These are phyloP conservation scores for Inonotus hispidus DNA, from an alignment of 1,284 basidiomycete genomes.

Conservation along the genomic window DNA sequence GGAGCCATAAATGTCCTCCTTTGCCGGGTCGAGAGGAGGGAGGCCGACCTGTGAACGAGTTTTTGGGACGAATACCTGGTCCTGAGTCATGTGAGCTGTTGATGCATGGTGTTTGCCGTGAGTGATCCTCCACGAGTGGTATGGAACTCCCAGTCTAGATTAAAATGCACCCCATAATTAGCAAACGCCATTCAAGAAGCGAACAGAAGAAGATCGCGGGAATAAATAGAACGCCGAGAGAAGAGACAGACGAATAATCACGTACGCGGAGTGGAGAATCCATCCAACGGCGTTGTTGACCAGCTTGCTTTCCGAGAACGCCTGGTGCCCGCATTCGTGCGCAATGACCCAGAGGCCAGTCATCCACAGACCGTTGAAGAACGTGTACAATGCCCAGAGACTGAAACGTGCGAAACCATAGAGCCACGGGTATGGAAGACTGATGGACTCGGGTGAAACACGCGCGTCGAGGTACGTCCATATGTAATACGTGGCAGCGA, in stretches of 20 bases:
- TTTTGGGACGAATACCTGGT: slow-evolving; percentile 94
- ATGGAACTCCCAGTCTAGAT: slow-evolving; percentile 85
- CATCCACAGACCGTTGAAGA: slow-evolving; percentile 81
- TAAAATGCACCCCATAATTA: slow-evolving; percentile 18
- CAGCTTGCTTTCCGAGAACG: slow-evolving; percentile 91
- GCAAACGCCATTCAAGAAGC: slow-evolving; percentile 24
- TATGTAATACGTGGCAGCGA: slow-evolving; percentile 66
- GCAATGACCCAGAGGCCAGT: slow-evolving; percentile 96
- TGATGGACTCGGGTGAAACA: slow-evolving; percentile 50
- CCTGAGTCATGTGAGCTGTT: slow-evolving; percentile 91
- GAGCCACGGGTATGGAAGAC: slow-evolving; percentile 57
- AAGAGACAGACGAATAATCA: slow-evolving; percentile 13
- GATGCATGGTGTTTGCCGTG: slow-evolving; percentile 97
- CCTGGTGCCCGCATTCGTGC: slow-evolving; percentile 93
- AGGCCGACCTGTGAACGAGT: slow-evolving; percentile 75
- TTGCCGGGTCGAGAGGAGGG: slow-evolving; percentile 57
- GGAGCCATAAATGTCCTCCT: slow-evolving; percentile 65
- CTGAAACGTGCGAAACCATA: slow-evolving; percentile 62
- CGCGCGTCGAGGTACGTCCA: slow-evolving; percentile 65
- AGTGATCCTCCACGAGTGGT: slow-evolving; percentile 97
- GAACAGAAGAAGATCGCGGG: background rate
- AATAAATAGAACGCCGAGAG: background rate
- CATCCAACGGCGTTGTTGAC: slow-evolving; percentile 95
- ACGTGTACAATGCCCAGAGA: slow-evolving; percentile 80
- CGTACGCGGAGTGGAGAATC: slow-evolving; percentile 87